Percentiles rank a stretch among this genome's conserved stretches.
Evolutionary conservation across 345 rosid genomes (phyloP).

Genomic region (Salix arbutifolia): DNA sequence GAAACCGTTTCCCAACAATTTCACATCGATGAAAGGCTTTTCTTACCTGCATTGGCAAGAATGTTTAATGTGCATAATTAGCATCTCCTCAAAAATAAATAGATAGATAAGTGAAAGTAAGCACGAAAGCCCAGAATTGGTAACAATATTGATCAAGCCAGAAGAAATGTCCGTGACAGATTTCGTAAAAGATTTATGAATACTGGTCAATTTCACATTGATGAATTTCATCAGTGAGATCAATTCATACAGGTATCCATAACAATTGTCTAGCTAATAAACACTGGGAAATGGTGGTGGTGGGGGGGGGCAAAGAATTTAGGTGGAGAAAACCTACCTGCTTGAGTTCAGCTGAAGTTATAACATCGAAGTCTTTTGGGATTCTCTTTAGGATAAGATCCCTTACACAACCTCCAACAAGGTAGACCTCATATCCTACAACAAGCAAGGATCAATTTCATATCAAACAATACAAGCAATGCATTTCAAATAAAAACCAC

Average conservation of each 20-base stretch:
- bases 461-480: neutral
- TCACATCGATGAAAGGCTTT: slow-evolving; percentile 43
- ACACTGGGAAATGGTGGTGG: neutral
- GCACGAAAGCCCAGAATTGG: neutral
- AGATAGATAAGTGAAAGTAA: neutral
- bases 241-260: too few species aligned
- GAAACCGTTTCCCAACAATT: slow-evolving; percentile 58
- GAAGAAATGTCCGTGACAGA: too few species aligned
- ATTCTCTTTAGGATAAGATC: slow-evolving; percentile 72
- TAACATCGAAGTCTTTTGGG: slow-evolving; percentile 73
- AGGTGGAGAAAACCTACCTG: slow-evolving; percentile 61
- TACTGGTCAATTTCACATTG: too few species aligned
- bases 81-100: neutral
- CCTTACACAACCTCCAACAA: slow-evolving; percentile 86
- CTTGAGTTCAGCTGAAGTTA: slow-evolving; percentile 73
- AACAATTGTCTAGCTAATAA: neutral
- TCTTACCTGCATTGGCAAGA: slow-evolving; percentile 34
- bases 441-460: neutral
- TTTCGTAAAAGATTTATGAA: too few species aligned
- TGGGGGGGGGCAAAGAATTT: neutral
- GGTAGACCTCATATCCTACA: slow-evolving; percentile 74
- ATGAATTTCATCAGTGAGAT: too few species aligned
- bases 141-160: neutral
- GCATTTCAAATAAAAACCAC: neutral
- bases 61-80: neutral